Evolutionary conservation across 2,329 filamentous ascomycete genomes (phyloP).

Genomic region (Aaosphaeria arxii): DNA sequence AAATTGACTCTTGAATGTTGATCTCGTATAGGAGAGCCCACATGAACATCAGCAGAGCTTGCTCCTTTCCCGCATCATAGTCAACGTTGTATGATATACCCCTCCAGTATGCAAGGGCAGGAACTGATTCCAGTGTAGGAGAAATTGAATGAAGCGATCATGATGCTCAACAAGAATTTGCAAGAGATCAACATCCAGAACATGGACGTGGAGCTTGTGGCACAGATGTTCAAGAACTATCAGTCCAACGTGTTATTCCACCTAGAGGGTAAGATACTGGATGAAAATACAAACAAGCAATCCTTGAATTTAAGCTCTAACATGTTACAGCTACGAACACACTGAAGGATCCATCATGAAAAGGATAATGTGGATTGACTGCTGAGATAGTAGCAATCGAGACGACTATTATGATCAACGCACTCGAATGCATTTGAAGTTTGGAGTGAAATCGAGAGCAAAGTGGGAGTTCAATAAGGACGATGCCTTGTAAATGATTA

Average conservation of each 20-base stretch:
- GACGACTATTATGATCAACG: too few relatives aligned
- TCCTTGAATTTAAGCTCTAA: not conserved
- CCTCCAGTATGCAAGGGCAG: not conserved
- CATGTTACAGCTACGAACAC: constrained; percentile 69
- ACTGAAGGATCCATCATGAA: constrained; percentile 69
- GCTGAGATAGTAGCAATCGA: not conserved
- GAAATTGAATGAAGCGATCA: constrained; percentile 92
- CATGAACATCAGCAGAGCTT: constrained; percentile 97
- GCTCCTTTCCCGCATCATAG: constrained; percentile 91
- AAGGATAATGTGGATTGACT: not conserved
- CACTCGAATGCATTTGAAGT: too few relatives aligned
- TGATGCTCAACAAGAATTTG: constrained; percentile 88
- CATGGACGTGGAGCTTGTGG: constrained; percentile 97
- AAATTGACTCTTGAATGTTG: too few relatives aligned
- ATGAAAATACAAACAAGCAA: not conserved
- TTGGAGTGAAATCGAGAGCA: too few relatives aligned
- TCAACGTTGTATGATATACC: constrained; percentile 79
- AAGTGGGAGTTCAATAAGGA: too few relatives aligned
- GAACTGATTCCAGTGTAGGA: constrained; percentile 59
- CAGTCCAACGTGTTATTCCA: constrained; percentile 97
- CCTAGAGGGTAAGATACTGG: constrained; percentile 69
- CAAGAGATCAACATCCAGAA: constrained; percentile 98
- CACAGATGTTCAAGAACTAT: constrained; percentile 99
- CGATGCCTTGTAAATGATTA: too few relatives aligned
- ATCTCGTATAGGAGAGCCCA: constrained; percentile 69